A percentile compares a stretch with the other conserved stretches of the same genome.
phyloP scores from a whole-genome alignment of 208 protist genomes.

The Acanthamoeba lugdunensis region DNA sequence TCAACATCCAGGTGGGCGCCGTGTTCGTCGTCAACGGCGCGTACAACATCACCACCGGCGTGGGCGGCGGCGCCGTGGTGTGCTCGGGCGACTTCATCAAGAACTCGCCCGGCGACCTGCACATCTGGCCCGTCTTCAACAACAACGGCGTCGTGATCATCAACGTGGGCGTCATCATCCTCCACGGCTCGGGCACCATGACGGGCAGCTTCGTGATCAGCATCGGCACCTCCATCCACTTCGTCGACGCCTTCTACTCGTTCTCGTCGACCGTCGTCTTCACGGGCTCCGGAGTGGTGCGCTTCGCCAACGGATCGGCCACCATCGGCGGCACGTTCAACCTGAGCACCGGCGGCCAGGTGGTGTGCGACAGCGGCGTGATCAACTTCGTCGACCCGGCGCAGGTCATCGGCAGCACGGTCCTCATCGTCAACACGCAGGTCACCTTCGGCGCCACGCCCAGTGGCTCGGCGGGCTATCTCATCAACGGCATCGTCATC shows the following conservation, averaged over 20 bases:
- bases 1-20: slow-evolving; percentile 40
- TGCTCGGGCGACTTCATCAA: slow-evolving; percentile 59
- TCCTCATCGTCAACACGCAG: slow-evolving; percentile 59
- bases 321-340: slow-evolving; percentile 61
- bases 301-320: slow-evolving; percentile 64
- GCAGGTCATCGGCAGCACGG: slow-evolving; percentile 48
- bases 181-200: slow-evolving; percentile 67
- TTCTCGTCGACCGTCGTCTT: slow-evolving; percentile 51
- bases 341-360: background rate
- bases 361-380: slow-evolving; percentile 37
- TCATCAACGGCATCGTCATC: slow-evolving; percentile 22
- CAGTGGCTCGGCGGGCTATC: background rate
- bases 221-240: slow-evolving; percentile 24
- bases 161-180: slow-evolving; percentile 46
- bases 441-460: slow-evolving; percentile 33
- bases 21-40: slow-evolving; percentile 2
- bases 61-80: slow-evolving; percentile 10
- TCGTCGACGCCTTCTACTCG: slow-evolving; percentile 61
- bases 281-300: slow-evolving; percentile 35
- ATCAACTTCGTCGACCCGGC: slow-evolving; percentile 68
- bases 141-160: slow-evolving; percentile 35
- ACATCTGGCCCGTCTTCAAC: slow-evolving; percentile 65
- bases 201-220: slow-evolving; percentile 59
- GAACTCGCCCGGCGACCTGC: slow-evolving; percentile 64
- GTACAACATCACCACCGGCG: slow-evolving; percentile 39